Evolutionary conservation across 768 basidiomycete species (phyloP).

Genomic region (Pleurotus eryngii): DNA sequence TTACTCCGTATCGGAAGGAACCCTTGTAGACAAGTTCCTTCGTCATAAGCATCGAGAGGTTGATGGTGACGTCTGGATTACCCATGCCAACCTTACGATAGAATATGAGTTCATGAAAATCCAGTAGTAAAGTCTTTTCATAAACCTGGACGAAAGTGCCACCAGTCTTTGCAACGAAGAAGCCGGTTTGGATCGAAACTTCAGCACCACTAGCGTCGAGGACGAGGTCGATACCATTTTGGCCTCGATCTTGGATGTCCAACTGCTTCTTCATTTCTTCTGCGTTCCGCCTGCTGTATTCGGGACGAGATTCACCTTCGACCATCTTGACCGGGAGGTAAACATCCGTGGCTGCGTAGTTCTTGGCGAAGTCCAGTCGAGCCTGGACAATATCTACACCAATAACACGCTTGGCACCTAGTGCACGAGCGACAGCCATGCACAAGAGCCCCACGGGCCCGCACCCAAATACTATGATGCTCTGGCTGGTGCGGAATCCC

Average conservation of each 20-base stretch:
- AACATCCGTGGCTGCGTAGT: constrained; percentile 77
- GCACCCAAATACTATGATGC: constrained; percentile 83
- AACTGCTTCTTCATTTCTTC: constrained; percentile 61
- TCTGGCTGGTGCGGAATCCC: constrained; percentile 66
- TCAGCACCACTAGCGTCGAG: constrained; percentile 93
- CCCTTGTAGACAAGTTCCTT: constrained; percentile 85
- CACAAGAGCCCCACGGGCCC: constrained; percentile 86
- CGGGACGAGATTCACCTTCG: constrained; percentile 62
- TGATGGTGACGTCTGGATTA: constrained; percentile 67
- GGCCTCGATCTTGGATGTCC: constrained; percentile 68
- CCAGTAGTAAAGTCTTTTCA: background rate
- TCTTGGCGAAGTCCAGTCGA: constrained; percentile 84
- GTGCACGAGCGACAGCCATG: constrained; percentile 94
- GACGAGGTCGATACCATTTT: constrained; percentile 75
- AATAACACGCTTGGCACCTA: constrained; percentile 82
- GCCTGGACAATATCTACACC: constrained; percentile 76
- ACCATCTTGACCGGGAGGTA: constrained; percentile 60
- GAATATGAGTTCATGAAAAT: background rate
- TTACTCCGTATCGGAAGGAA: constrained; percentile 87
- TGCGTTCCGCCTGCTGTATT: constrained; percentile 74
- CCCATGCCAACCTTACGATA: constrained; percentile 81
- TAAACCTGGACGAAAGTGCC: constrained; percentile 70
- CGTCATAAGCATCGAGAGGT: constrained; percentile 62
- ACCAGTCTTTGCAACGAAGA: constrained; percentile 72
- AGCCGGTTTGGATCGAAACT: constrained; percentile 83